These are phyloP conservation scores for Chaetomium globosum DNA, from an alignment of 2,329 filamentous ascomycete species.

Conservation along the genomic window DNA sequence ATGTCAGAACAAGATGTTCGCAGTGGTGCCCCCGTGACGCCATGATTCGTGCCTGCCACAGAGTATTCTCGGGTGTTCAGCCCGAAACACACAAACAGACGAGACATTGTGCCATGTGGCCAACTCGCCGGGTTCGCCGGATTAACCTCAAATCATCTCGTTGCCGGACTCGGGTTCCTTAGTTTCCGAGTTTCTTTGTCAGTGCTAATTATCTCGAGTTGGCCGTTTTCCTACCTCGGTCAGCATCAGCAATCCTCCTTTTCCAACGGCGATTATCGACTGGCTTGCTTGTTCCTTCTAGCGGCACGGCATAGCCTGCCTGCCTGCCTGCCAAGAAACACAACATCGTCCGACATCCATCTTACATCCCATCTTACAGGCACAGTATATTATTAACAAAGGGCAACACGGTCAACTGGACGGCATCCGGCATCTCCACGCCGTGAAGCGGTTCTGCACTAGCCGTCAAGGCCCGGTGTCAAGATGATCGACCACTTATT, in stretches of 20 bases:
- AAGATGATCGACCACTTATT: slow-evolving; percentile 82
- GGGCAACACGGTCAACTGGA: background rate
- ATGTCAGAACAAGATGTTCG: slow-evolving; percentile 25
- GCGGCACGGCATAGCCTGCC: background rate
- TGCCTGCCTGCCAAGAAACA: background rate
- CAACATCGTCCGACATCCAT: background rate
- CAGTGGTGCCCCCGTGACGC: slow-evolving; percentile 28
- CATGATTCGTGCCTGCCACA: slow-evolving; percentile 32
- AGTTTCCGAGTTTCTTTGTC: background rate
- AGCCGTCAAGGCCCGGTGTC: slow-evolving; percentile 1
- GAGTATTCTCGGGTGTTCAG: slow-evolving; percentile 12
- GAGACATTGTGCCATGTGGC: slow-evolving; percentile 22
- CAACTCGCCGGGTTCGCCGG: slow-evolving; percentile 1
- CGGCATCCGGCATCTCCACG: background rate
- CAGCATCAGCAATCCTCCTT: slow-evolving; percentile 4
- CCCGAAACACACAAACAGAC: background rate
- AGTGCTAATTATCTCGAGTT: background rate
- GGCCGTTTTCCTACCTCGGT: background rate
- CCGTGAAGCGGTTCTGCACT: background rate
- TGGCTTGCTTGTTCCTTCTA: background rate
- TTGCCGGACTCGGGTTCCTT: background rate
- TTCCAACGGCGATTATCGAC: background rate
- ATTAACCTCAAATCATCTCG: slow-evolving; percentile 15
- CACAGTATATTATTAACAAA: background rate
- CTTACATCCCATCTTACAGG: background rate